These are phyloP conservation scores for Boletus fagicola DNA, from an alignment of 768 basidiomycete species.

Conservation along the genomic window DNA sequence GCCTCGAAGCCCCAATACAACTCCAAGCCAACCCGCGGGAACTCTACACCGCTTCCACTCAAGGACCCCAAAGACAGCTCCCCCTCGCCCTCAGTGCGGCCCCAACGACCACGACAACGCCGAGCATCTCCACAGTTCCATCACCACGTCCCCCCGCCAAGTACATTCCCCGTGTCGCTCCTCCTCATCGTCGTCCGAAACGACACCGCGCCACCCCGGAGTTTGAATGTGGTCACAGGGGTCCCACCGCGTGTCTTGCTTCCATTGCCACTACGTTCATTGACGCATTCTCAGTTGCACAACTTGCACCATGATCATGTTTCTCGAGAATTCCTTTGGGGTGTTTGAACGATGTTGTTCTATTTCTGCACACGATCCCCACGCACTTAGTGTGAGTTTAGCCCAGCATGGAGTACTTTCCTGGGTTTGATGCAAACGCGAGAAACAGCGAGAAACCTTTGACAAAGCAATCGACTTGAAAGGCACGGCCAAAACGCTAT, in stretches of 20 bases:
- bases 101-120: constrained; percentile 1
- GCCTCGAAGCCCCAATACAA: constrained; percentile 29
- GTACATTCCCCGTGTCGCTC: not conserved
- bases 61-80: constrained; percentile 25
- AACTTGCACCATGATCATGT: not conserved
- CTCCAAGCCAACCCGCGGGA: constrained; percentile 30
- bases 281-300: not conserved
- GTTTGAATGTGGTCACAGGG: constrained; percentile 32
- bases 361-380: not conserved
- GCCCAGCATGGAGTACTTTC: not conserved
- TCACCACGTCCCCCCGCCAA: not conserved
- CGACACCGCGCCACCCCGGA: constrained; percentile 21
- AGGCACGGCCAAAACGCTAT: not conserved
- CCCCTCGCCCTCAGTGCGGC: not conserved
- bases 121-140: not conserved
- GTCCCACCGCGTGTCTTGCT: constrained; percentile 24
- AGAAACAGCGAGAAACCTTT: not conserved
- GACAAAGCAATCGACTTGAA: not conserved
- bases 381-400: not conserved
- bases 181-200: constrained; percentile 1
- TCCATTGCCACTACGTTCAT: not conserved
- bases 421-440: not conserved
- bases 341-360: not conserved
- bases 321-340: not conserved
- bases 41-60: constrained; percentile 25